Base-by-base conservation (phyloP, 2,329 filamentous ascomycete species). In the Pseudonectria buxi region DNA sequence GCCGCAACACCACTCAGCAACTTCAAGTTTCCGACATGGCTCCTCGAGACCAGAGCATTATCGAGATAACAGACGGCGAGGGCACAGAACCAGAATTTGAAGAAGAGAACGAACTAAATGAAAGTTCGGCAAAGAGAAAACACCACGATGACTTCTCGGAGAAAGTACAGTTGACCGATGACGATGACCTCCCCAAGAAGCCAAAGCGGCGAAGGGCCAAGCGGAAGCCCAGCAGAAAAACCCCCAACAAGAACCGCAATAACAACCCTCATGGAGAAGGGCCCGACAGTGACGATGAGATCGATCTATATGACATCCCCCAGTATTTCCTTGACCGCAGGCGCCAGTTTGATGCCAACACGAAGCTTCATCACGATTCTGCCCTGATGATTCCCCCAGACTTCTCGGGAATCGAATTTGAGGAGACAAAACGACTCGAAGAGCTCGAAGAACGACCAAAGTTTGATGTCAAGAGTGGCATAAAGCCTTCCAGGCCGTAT, bases 361-460 rank as follows among this genome's bases (percentile, higher is more conserved):
- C 64, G 30, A 68, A 77, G 25, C 58, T 59, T 18, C 63, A 88
- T 30, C 76, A 78, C 38, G 75, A 83, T 36, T 76, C 74, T 6
- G 86, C 83, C 0, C 64, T 95, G 28, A 80, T 76, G 43, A 59
- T 94, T 3, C 87, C 92, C 0, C 92, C 92, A 0, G 74, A 76
- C 32, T 94, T 83, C 54, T 74, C 80, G 1, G 79, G 81, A 31
- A 69, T 95, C 12, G 71, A 83, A 9, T 89, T 95, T 45, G 76
- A 75, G 41, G 66, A 77, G 18, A 46, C 40, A 1, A 28, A 37
- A 16, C 41, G 54, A 15, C 39, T 54, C 0, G 41, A 44, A 2
- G 51, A 53, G 10, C 56, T 86, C 10, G 65, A 72, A 35, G 81
- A 89, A 56, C 81, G 80, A 34, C 90, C 90, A 0, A 63, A 73